These are phyloP conservation scores for Myxozyma melibiosi DNA, from an alignment of 805 yeast genomes.

Conservation along the genomic window DNA sequence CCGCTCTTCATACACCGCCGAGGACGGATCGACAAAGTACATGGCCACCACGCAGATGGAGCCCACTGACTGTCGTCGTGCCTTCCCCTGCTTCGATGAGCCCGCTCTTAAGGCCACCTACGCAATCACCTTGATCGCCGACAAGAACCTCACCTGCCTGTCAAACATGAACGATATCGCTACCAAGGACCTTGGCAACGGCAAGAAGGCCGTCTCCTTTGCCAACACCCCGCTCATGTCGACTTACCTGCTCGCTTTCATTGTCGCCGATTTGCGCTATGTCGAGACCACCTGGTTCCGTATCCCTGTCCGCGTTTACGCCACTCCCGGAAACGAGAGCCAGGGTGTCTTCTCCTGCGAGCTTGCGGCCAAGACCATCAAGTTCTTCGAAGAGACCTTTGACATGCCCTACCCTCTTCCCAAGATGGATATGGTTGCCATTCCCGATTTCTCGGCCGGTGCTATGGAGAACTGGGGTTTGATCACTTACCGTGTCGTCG, in stretches of 20 bases:
- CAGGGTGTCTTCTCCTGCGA: constrained; percentile 67
- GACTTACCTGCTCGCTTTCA: constrained; percentile 71
- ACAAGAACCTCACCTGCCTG: constrained; percentile 56
- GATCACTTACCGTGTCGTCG: constrained; percentile 66
- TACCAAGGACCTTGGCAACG: constrained; percentile 44
- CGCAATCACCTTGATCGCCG: constrained; percentile 58
- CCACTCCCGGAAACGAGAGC: constrained; percentile 66
- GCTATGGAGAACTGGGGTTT: constrained; percentile 95
- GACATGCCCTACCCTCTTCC: constrained; percentile 78
- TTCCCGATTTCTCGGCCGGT: constrained; percentile 77
- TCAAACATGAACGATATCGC: constrained; percentile 66
- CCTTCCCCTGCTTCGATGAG: constrained; percentile 77
- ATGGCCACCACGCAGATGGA: constrained; percentile 73
- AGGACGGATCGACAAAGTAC: constrained; percentile 56
- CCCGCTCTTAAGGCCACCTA: constrained; percentile 70
- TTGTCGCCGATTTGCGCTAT: constrained; percentile 66
- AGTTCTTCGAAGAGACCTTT: constrained; percentile 65
- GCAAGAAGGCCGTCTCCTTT: constrained; percentile 53
- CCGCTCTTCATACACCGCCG: constrained; percentile 62
- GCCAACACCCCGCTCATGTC: constrained; percentile 73
- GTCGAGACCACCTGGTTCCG: constrained; percentile 58
- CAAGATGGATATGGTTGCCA: constrained; percentile 76
- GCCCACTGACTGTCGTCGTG: constrained; percentile 75
- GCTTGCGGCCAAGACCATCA: constrained; percentile 63
- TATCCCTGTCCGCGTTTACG: constrained; percentile 69